These are phyloP conservation scores for Neurospora sp. DNA, from an alignment of 495 filamentous ascomycete species.

Conservation along the genomic window DNA sequence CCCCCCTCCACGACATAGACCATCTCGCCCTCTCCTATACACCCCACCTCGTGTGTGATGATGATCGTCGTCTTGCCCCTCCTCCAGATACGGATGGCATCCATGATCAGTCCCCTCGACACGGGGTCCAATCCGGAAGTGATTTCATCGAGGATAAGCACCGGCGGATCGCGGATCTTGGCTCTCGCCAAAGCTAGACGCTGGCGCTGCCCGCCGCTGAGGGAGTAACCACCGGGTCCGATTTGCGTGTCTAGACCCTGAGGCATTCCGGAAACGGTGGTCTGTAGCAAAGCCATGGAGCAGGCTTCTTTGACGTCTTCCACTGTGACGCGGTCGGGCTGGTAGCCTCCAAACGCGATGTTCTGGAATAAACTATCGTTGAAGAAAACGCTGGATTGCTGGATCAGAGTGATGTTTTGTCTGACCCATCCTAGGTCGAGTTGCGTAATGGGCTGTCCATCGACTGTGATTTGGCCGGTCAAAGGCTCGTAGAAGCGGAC, in stretches of 20 bases:
- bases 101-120: conserved; percentile 59
- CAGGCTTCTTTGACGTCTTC: conserved; percentile 50
- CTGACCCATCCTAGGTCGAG: conserved; percentile 68
- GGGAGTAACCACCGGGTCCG: conserved; percentile 54
- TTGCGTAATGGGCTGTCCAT: conserved; percentile 49
- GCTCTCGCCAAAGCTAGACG: conserved; percentile 66
- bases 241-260: conserved; percentile 64
- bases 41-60: conserved; percentile 82
- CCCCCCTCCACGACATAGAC: conserved; percentile 75
- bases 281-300: conserved; percentile 59
- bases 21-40: conserved; percentile 66
- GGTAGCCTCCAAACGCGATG: conserved; percentile 59
- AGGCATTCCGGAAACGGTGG: conserved; percentile 62
- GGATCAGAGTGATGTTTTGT: conserved; percentile 68
- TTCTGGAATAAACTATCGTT: conserved; percentile 73
- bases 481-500: conserved; percentile 63
- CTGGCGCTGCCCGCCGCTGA: conserved; percentile 84
- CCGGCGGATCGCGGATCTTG: conserved; percentile 64
- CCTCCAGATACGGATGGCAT: conserved; percentile 62
- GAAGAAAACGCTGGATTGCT: conserved; percentile 78
- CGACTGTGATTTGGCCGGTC: conserved; percentile 58
- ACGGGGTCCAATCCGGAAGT: conserved; percentile 71
- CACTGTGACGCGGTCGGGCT: conserved; percentile 37
- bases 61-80: conserved; percentile 77
- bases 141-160: conserved; percentile 84